phyloP scores from a whole-genome alignment of 1,139 yeast genomes.

The Candida labiduridarum region DNA sequence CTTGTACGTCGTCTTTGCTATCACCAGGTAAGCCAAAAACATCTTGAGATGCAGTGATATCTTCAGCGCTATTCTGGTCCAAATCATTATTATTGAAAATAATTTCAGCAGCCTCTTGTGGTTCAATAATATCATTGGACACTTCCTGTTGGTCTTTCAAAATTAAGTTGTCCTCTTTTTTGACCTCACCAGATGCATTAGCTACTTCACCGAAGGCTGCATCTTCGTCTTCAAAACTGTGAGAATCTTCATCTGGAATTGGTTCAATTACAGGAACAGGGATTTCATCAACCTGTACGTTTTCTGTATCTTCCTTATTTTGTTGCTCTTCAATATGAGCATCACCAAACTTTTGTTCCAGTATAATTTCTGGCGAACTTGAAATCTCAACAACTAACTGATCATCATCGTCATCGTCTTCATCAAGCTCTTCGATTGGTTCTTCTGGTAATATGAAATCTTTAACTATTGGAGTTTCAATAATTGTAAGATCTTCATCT shows the following conservation, averaged over 20 bases:
- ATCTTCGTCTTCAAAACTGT: slow-evolving; percentile 6
- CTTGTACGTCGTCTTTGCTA: background rate
- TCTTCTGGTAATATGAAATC: slow-evolving; percentile 2
- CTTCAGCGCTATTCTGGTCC: background rate
- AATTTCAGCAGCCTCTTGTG: background rate
- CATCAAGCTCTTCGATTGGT: slow-evolving; percentile 1
- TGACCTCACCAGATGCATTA: background rate
- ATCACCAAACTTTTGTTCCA: no score
- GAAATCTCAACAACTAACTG: background rate
- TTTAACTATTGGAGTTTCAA: slow-evolving; percentile 6
- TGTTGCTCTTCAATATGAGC: background rate
- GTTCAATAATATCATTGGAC: background rate
- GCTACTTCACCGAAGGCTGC: slow-evolving; percentile 8
- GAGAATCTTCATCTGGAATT: background rate
- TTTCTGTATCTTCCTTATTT: background rate
- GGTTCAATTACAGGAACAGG: slow-evolving; percentile 4
- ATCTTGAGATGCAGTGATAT: background rate
- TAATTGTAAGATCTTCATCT: slow-evolving; percentile 6
- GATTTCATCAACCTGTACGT: background rate
- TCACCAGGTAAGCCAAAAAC: background rate
- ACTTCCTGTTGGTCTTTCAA: no score
- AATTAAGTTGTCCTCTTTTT: background rate
- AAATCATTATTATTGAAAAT: no score
- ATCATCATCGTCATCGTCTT: background rate
- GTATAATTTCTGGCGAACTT: no score